Evolutionary conservation across 148 eudicot genomes (phyloP).

Genomic region (Pouteria glomerata): DNA sequence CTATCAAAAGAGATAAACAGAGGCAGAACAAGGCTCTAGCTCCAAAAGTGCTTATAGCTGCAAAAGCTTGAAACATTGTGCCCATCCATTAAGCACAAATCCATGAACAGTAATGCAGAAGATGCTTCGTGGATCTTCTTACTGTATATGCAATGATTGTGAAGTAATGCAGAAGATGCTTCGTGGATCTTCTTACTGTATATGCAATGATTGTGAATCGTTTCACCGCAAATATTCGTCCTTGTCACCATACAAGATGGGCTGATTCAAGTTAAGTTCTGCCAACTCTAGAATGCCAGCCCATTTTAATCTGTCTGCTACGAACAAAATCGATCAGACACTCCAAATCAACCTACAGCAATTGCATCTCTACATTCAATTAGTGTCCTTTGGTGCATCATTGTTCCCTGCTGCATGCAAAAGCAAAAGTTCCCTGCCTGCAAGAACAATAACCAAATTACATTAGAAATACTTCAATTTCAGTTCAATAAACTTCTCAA

Average conservation of each 20-base stretch:
- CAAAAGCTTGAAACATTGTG: no score
- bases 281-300: no score
- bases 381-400: background rate
- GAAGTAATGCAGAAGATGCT: no score
- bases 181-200: no score
- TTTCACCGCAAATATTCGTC: background rate
- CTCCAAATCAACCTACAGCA: background rate
- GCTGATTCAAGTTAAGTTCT: background rate
- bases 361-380: background rate
- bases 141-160: no score
- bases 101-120: no score
- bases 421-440: background rate
- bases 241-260: background rate
- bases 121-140: no score
- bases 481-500: background rate
- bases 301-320: constrained; percentile 7
- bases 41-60: no score
- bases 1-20: no score
- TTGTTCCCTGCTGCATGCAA: background rate
- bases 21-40: no score
- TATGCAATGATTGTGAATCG: background rate
- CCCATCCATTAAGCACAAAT: no score
- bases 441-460: background rate
- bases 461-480: background rate
- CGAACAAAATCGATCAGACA: background rate